These are phyloP conservation scores for Mycosphaerelloides madeirae DNA, from an alignment of 2,329 filamentous ascomycete genomes.

Conservation along the genomic window DNA sequence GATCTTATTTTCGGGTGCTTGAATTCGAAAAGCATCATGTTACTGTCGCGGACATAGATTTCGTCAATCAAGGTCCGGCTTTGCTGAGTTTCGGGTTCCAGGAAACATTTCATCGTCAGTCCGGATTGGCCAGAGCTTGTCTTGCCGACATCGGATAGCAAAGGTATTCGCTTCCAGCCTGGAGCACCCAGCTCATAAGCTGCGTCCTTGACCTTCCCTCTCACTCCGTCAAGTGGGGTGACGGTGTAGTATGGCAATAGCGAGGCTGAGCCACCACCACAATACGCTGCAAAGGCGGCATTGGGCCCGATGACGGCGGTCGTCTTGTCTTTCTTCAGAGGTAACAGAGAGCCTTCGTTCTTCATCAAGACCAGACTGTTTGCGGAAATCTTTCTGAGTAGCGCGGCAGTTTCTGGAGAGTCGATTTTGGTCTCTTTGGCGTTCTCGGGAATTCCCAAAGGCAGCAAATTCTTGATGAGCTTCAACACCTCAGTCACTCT, in stretches of 20 bases:
- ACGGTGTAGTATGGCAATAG: conserved; percentile 33
- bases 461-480: conserved; percentile 46
- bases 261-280: conserved; percentile 32
- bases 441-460: conserved; percentile 25
- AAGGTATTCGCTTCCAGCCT: conserved; percentile 28
- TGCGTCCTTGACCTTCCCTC: conserved; percentile 20
- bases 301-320: conserved; percentile 72
- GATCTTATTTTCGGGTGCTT: conserved; percentile 35
- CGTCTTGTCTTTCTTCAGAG: conserved; percentile 61
- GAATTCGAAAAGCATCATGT: conserved; percentile 50
- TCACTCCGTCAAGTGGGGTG: conserved; percentile 31
- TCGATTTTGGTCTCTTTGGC: conserved; percentile 28
- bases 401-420: conserved; percentile 29
- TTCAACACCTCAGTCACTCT: conserved; percentile 59
- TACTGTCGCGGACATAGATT: conserved; percentile 38
- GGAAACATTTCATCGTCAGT: conserved; percentile 24
- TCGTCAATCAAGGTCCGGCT: conserved; percentile 51
- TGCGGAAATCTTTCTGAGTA: conserved; percentile 26
- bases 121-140: conserved; percentile 21
- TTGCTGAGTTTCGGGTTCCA: conserved; percentile 47
- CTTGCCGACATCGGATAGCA: conserved; percentile 23
- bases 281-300: conserved; percentile 59
- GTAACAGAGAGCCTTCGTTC: conserved; percentile 62
- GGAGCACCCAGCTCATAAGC: conserved; percentile 23
- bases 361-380: conserved; percentile 48